Evolutionary conservation across 495 filamentous ascomycete genomes (phyloP), one percentile per base, ranked within the genome.

Genomic region (Penicillium dipodomyicola): DNA sequence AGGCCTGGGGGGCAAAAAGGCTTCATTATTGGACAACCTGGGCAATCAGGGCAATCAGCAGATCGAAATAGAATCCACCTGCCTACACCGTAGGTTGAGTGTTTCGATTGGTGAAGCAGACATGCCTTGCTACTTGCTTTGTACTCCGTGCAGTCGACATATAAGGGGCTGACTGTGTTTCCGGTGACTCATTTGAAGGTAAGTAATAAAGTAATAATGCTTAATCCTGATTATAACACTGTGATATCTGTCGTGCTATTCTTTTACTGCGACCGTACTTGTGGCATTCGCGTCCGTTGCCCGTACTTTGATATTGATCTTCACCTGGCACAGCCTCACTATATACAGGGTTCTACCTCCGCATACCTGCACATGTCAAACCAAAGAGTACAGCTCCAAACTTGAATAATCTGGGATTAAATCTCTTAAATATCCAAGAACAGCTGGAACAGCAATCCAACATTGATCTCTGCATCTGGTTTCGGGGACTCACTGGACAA

Each of bases 31-130:
- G 29, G 30, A 30, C 29, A 30, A 11, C 9, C 10, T 33, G 29
- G 30, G 1, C 11, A 23, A 42, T 32, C 14, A 39, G 30, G 30
- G 8, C 11, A 32, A 32, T 32, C 14, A 39, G 30, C 43, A 40
- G 42, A 47, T 54, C 9, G 4, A 19, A 54, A 14, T 47, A 12
- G 33, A 54, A 37, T 54, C 12, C 9, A 53, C 19, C 49, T 32
- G 42, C 15, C 14, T 45, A 42, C 52, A 25, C 27, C 41, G 29
- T 54, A 35, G 2, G 27, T 19, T 32, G 9, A 15, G 15, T 15
- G 22, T 9, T 45, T 54, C 47, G 22, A 44, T 46, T 54, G 42
- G 30, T 15, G 33, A 14, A 14, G 29, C n/a, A 45, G 35, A 39
- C 15, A 39, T 39, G 15, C 35, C 35, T 39, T 39, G n/a, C 35